Evolutionary conservation across 2,329 filamentous ascomycete species (phyloP).

Genomic region (Ambrosiella beaveri): DNA sequence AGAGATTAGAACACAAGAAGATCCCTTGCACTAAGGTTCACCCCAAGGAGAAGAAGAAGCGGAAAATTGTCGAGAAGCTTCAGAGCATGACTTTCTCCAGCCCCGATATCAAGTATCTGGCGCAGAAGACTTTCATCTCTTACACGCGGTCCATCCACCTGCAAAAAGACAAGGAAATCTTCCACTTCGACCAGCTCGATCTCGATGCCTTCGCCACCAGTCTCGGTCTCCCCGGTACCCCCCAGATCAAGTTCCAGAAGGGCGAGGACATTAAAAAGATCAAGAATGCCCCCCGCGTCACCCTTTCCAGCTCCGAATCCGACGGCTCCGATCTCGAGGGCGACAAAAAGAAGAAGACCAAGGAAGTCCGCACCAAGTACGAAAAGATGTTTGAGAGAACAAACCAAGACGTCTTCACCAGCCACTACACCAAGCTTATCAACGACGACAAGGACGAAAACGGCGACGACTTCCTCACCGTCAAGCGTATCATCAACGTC

Average conservation of each 20-base stretch:
- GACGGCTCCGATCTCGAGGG: slow-evolving; percentile 27
- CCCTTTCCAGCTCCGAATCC: slow-evolving; percentile 42
- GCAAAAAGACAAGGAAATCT: slow-evolving; percentile 82
- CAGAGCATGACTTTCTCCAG: slow-evolving; percentile 96
- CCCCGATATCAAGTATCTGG: slow-evolving; percentile 81
- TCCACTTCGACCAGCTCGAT: slow-evolving; percentile 66
- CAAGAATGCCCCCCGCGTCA: slow-evolving; percentile 68
- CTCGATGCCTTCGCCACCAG: slow-evolving; percentile 74
- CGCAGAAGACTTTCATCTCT: slow-evolving; percentile 87
- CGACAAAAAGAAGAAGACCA: slow-evolving; percentile 33
- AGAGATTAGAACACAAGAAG: slow-evolving; percentile 70
- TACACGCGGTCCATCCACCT: slow-evolving; percentile 74
- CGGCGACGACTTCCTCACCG: slow-evolving; percentile 67
- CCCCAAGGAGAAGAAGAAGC: slow-evolving; percentile 75
- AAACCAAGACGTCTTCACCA: slow-evolving; percentile 90
- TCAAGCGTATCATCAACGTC: slow-evolving; percentile 72
- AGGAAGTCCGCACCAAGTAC: slow-evolving; percentile 76
- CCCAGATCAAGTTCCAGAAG: slow-evolving; percentile 84
- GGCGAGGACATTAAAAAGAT: slow-evolving; percentile 70
- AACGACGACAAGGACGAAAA: slow-evolving; percentile 38
- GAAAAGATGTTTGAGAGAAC: slow-evolving; percentile 95
- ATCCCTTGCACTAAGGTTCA: slow-evolving; percentile 78
- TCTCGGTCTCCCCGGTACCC: slow-evolving; percentile 75
- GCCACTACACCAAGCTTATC: slow-evolving; percentile 81
- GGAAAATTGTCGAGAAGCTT: slow-evolving; percentile 65